phyloP scores from a whole-genome alignment of 208 protist species.

The Leishmania tropica region DNA sequence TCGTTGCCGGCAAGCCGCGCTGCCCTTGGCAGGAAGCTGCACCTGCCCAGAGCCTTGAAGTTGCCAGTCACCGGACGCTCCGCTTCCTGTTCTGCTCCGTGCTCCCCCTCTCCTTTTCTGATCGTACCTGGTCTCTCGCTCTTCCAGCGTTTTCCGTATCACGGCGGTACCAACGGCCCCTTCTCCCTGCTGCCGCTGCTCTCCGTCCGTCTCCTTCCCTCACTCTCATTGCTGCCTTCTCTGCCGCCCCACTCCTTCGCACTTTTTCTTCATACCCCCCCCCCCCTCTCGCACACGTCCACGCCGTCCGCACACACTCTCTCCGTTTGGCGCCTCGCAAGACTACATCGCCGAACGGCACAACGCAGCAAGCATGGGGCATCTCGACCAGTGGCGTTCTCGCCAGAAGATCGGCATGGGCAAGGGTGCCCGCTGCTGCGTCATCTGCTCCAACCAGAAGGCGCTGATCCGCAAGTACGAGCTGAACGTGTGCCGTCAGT shows the following conservation, averaged over 20 bases:
- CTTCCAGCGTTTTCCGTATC: not conserved
- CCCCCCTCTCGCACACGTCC: not conserved
- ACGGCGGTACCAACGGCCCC: not conserved
- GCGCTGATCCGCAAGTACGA: conserved; percentile 95
- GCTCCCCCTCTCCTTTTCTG: not conserved
- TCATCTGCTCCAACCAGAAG: conserved; percentile 93
- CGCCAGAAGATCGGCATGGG: conserved; percentile 93
- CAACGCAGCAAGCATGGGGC: conserved; percentile 64
- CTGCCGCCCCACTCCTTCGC: not conserved
- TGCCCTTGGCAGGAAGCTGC: not conserved
- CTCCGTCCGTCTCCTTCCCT: not conserved
- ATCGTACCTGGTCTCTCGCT: not conserved
- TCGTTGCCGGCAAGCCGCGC: not conserved
- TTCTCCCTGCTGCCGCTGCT: not conserved
- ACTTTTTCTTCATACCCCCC: not conserved
- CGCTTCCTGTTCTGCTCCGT: not conserved
- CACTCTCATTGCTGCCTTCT: not conserved
- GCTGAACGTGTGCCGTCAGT: conserved; percentile 94
- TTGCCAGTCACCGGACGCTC: not conserved
- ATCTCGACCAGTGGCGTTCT: conserved; percentile 93
- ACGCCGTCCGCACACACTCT: not conserved
- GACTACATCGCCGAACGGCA: conserved; percentile 13
- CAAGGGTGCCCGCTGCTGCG: conserved; percentile 89
- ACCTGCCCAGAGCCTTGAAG: not conserved
- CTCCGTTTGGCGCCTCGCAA: not conserved